These are phyloP conservation scores for Suhomyces terraborum DNA, from an alignment of 1,139 yeast species.

Conservation along the genomic window DNA sequence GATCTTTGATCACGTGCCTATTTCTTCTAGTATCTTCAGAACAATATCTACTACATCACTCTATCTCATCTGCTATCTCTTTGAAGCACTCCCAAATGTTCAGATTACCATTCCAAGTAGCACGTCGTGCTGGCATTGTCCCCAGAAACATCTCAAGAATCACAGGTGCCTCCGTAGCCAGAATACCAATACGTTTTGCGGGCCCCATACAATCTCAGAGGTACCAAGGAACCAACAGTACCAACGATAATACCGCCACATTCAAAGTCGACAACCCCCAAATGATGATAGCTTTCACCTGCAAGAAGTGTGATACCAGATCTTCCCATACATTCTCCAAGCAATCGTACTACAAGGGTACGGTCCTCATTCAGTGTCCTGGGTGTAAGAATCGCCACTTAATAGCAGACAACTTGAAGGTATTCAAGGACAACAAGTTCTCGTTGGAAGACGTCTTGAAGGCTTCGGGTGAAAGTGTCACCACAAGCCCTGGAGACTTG, in stretches of 20 bases:
- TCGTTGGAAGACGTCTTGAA: conserved; percentile 79
- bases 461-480: conserved; percentile 74
- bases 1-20: no score
- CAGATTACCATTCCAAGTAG: background rate
- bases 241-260: conserved; percentile 12
- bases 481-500: conserved; percentile 61
- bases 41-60: no score
- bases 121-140: background rate
- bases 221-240: conserved; percentile 6
- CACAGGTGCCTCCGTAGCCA: background rate
- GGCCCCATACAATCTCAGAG: conserved; percentile 6
- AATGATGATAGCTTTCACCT: conserved; percentile 87
- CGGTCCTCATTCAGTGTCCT: conserved; percentile 90
- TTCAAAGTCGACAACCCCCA: conserved; percentile 65
- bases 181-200: background rate
- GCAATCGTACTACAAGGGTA: conserved; percentile 85
- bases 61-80: no score
- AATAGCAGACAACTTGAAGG: conserved; percentile 88
- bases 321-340: conserved; percentile 87
- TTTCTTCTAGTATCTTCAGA: no score
- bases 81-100: no score
- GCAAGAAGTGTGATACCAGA: conserved; percentile 82
- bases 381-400: conserved; percentile 86
- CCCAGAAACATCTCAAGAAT: background rate
- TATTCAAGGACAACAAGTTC: conserved; percentile 73